Evolutionary conservation across 805 yeast species (phyloP), one percentile per base, ranked within the genome.

Genomic region (Zygosaccharomyces pseudorouxii): DNA sequence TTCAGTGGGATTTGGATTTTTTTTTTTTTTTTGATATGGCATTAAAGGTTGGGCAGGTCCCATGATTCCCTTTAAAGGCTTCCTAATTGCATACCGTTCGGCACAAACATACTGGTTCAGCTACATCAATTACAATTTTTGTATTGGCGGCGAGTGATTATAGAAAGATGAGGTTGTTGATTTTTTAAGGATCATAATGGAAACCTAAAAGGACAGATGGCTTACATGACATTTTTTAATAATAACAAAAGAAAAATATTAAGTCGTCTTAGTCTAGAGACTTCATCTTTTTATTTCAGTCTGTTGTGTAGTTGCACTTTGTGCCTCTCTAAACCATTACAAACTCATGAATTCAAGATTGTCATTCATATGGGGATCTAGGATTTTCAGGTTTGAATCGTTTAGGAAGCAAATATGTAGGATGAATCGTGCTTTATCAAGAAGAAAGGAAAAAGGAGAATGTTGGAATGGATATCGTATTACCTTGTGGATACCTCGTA

Each of bases 11-110:
- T 33, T 16, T 33, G 25, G 25, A 41, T 45, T 39, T 41, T 42
- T 30, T 38, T 19, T 30, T 38, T 36, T 42, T 44, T 36, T 14
- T 35, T 42, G 40, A 46, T 49, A 47, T 50, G 45, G 53, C 46
- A 41, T 41, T 41, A 29, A 33, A 29, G 33, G 37, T 16, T 18
- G 44, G 44, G 44, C 37, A 5, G 44, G 44, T 19, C 44, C 44
- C 36, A 23, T 19, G 31, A 33, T 41, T 41, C 44, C 33, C 33
- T 41, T 23, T 38, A n/a, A 41, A 12, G 5, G 36, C 44, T 41
- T 41, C 44, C 44, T 41, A 22, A 8, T 12, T 19, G 27, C 29
- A 18, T 41, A 29, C 29, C 11, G 44, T 29, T 33, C 4, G 44
- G 44, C 44, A 41, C 44, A 41, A 41, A 29, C 29, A 22, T 29